Base-by-base conservation (phyloP, 495 filamentous ascomycete species). In the Penicillium nucicola region DNA sequence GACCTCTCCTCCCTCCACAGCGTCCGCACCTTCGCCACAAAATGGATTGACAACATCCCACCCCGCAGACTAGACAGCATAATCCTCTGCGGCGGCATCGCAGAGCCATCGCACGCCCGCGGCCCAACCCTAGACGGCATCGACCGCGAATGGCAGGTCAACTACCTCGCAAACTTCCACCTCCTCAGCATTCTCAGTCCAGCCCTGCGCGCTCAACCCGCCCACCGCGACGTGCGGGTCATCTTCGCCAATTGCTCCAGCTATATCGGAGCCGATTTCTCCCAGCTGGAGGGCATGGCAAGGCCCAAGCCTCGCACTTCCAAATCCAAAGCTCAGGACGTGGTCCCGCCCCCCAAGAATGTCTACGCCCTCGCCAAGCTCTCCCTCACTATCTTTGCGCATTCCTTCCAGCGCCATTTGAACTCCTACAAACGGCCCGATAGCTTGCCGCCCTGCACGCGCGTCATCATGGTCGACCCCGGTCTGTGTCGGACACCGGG, bases 1-100 rank as follows among this genome's bases (percentile, higher is more conserved):
- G 92, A 99, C 55, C 83, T 99, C 34, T 70, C 85, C 20, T 92
- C 87, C 11, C 75, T 97, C 14, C 82, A 96, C 61, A 92, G 86
- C 52, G 84, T 99, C 48, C 88, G 93, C 19, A 76, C 84, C 50
- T 99, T 99, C 63, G 93, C 93, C n/a, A 99, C 93, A 2, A 91
- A 91, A 72, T 99, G 95, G 90, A 87, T 97, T 57, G 92, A 99
- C 68, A 99, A 97, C 65, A 81, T 84, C 22, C 92, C 95, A 0
- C 87, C 91, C 17, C 82, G 93, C 32, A 82, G 93, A n/a, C 75
- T 99, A 4, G 93, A 99, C 67, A 90, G 92, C 84, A 71, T 99
- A 18, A 83, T 99, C 37, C 78, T 97, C 14, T 95, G 90, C 67
- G 93, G 83, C 4, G 84, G 84, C 31, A 85, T 85, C 1, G 58